Conservation (phyloP, 83 land plant genomes). For the Isoetes engelmannii region DNA sequence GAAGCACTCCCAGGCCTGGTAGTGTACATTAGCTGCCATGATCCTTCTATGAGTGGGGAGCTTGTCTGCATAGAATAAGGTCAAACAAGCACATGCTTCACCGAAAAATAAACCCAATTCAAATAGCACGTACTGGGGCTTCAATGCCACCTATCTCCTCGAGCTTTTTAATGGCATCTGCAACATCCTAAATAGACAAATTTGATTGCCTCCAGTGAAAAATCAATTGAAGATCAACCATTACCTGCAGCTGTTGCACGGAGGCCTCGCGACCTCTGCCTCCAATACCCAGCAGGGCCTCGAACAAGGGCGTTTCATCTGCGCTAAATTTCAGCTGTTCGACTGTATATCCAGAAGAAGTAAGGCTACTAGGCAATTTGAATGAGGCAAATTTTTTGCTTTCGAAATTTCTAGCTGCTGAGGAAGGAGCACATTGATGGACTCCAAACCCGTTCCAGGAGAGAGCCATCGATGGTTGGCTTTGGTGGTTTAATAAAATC, state of each 20-base stretch:
- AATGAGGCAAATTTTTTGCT: no score
- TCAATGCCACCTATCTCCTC: constrained; percentile 53
- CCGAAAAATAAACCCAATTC: background rate
- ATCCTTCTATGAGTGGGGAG: constrained; percentile 77
- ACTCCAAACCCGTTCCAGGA: no score
- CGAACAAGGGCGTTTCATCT: constrained; percentile 35
- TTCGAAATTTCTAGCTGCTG: no score
- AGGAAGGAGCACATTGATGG: no score
- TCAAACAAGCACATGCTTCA: background rate
- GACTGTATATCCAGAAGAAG: background rate
- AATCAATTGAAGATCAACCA: background rate
- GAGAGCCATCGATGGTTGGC: no score
- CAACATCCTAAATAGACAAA: constrained; percentile 45
- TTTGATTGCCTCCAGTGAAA: background rate
- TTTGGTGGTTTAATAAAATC: no score
- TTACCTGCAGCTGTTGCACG: constrained; percentile 47
- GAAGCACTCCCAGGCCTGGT: constrained; percentile 97
- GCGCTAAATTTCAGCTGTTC: constrained; percentile 25
- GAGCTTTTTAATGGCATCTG: constrained; percentile 48
- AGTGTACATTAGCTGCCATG: constrained; percentile 87
- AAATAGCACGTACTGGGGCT: constrained; percentile 50
- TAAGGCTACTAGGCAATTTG: no score
- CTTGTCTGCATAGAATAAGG: constrained; percentile 52
- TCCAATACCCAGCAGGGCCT: constrained; percentile 53
- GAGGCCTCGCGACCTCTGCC: constrained; percentile 69